Conservation (phyloP, 306 rosid species). For the Fagus sylvatica region DNA sequence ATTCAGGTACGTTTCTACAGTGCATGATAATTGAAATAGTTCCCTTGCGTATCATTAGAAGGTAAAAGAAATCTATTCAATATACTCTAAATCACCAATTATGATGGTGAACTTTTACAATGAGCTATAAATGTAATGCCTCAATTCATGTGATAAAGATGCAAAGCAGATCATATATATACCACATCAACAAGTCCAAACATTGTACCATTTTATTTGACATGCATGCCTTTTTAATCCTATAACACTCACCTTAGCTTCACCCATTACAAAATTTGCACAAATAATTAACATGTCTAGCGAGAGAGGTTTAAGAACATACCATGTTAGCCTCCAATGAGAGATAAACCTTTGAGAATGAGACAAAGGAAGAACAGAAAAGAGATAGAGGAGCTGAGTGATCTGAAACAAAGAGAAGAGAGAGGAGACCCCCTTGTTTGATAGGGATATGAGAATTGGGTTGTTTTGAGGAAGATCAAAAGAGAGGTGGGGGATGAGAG, state of each 20-base stretch:
- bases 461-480: not conserved
- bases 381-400: not conserved
- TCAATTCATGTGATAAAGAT: no score
- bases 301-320: not conserved
- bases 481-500: conserved; percentile 19
- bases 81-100: no score
- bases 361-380: not conserved
- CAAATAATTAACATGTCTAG: not conserved
- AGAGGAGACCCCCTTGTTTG: not conserved
- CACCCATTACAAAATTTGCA: not conserved
- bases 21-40: no score
- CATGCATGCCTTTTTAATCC: no score
- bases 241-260: not conserved
- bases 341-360: conserved; percentile 6
- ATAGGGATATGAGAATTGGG: conserved; percentile 3
- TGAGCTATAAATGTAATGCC: no score
- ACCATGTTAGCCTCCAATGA: conserved; percentile 15
- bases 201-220: no score
- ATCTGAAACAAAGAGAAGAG: not conserved
- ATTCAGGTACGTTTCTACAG: no score
- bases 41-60: no score
- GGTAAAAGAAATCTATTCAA: no score
- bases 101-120: no score
- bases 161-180: no score
- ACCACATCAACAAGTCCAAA: no score